Percentiles rank a stretch among this genome's conserved stretches.
phyloP scores from a whole-genome alignment of 164 flowering plant genomes.

The Aristolochia contorta region DNA sequence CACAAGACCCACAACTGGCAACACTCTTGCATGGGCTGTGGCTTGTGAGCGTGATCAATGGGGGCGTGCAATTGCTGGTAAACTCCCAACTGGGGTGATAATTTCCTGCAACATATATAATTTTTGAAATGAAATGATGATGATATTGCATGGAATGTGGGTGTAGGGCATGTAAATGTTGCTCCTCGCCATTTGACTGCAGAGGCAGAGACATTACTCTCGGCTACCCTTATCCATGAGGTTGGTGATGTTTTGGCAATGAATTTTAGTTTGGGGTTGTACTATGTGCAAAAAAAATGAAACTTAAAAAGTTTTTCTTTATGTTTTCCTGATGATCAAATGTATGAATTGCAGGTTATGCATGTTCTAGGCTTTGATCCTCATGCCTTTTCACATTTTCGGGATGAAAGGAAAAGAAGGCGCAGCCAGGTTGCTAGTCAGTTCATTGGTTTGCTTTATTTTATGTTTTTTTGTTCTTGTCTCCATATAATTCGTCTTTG shows the following conservation, averaged over 20 bases:
- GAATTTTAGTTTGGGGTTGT: neutral
- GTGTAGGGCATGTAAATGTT: conserved; percentile 94
- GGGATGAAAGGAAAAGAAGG: conserved; percentile 97
- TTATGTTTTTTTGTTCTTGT: neutral
- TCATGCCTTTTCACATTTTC: conserved; percentile 97
- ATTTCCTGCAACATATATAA: neutral
- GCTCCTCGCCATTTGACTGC: conserved; percentile 99
- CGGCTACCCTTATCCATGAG: conserved; percentile 97
- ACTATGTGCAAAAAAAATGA: too few relatives aligned
- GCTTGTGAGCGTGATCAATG: conserved; percentile 99
- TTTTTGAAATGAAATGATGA: neutral
- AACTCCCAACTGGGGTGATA: neutral
- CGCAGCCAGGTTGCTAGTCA: conserved; percentile 52
- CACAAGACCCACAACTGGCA: conserved; percentile 98
- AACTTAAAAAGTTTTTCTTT: neutral
- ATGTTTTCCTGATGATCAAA: conserved; percentile 9
- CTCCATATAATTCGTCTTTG: neutral
- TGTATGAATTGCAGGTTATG: conserved; percentile 59
- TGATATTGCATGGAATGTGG: neutral
- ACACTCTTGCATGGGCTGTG: conserved; percentile 99
- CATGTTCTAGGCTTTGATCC: conserved; percentile 99
- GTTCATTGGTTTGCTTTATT: neutral
- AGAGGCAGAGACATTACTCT: conserved; percentile 93
- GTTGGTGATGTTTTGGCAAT: conserved; percentile 23
- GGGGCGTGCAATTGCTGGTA: conserved; percentile 99